Evolutionary conservation across 2,329 filamentous ascomycete genomes (phyloP).

Genomic region (Davidsoniella australis): DNA sequence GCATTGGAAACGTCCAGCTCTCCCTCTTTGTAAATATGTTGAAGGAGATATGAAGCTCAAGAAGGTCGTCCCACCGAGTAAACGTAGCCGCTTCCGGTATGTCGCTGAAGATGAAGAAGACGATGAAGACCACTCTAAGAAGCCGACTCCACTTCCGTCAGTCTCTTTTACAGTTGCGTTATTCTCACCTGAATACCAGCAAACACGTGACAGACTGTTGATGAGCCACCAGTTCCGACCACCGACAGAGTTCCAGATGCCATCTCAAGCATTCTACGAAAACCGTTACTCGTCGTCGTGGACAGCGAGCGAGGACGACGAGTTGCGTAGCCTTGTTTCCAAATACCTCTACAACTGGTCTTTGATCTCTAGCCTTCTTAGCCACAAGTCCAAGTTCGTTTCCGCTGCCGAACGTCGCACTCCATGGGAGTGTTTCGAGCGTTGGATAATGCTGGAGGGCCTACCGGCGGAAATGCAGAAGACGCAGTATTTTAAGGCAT

Average conservation of each 20-base stretch:
- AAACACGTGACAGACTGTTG: conserved; percentile 76
- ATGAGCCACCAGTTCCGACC: conserved; percentile 85
- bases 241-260: conserved; percentile 83
- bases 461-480: conserved; percentile 86
- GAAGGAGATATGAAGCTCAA: conserved; percentile 61
- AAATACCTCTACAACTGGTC: conserved; percentile 98
- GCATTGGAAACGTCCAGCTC: conserved; percentile 56
- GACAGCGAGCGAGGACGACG: conserved; percentile 80
- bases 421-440: conserved; percentile 96
- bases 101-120: conserved; percentile 53
- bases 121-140: conserved; percentile 35
- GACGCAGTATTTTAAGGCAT: conserved; percentile 79
- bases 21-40: conserved; percentile 76
- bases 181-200: conserved; percentile 78
- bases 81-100: conserved; percentile 71
- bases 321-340: conserved; percentile 66
- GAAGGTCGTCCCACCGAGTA: conserved; percentile 47
- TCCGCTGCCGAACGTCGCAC: conserved; percentile 80
- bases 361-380: conserved; percentile 67
- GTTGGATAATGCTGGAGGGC: conserved; percentile 85
- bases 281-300: conserved; percentile 75
- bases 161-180: conserved; percentile 65
- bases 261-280: conserved; percentile 78
- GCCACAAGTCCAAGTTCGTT: conserved; percentile 56
- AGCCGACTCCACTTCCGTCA: conserved; percentile 37